Percentiles rank a stretch among this genome's conserved stretches.
Conservation (phyloP, 2,329 filamentous ascomycete species). For the Phialophora chinensis region DNA sequence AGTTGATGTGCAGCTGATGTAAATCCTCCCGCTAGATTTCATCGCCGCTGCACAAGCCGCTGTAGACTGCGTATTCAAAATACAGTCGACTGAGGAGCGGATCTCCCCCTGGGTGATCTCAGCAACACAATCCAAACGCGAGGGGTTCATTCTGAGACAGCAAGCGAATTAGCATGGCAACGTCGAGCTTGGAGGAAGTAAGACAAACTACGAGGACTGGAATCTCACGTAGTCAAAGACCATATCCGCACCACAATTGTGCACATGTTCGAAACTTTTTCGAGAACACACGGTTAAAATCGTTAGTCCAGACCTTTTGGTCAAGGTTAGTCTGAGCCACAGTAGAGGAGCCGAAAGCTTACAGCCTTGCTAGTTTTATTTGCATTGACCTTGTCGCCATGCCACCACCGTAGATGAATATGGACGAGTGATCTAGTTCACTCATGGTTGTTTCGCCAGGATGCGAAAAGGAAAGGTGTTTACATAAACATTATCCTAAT, state of each 20-base stretch:
- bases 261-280: slow-evolving; percentile 6
- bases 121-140: background rate
- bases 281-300: background rate
- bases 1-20: slow-evolving; percentile 3
- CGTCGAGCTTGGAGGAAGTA: too few species aligned
- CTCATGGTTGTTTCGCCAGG: background rate
- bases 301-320: background rate
- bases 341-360: background rate
- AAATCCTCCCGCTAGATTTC: background rate
- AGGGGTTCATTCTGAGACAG: background rate
- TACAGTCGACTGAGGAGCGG: slow-evolving; percentile 12
- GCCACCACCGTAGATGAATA: slow-evolving; percentile 9
- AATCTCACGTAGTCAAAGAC: slow-evolving; percentile 14
- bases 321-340: background rate
- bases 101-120: background rate
- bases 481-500: slow-evolving; percentile 8
- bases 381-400: slow-evolving; percentile 2
- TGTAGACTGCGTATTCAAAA: slow-evolving; percentile 7
- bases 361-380: slow-evolving; percentile 5
- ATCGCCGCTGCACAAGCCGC: slow-evolving; percentile 7
- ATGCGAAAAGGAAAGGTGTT: slow-evolving; percentile 1
- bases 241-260: slow-evolving; percentile 3
- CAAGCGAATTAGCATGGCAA: too few species aligned
- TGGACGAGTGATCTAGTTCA: background rate
- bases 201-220: background rate